phyloP scores from a whole-genome alignment of 2,329 filamentous ascomycete genomes.

The Penicillium sp. region DNA sequence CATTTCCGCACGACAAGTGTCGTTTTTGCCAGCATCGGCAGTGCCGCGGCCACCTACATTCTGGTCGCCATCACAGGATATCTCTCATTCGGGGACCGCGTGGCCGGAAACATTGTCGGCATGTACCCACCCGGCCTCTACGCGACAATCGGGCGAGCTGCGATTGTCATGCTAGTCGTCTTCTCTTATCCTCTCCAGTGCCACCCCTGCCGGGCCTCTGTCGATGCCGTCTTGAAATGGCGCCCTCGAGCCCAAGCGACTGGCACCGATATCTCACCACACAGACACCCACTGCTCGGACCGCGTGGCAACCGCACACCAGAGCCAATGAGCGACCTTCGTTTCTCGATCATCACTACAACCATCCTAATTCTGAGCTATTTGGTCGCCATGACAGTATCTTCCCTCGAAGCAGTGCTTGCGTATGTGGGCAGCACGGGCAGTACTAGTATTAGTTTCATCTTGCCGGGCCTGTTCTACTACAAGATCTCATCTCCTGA shows the following conservation, averaged over 20 bases:
- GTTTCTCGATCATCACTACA: constrained; percentile 86
- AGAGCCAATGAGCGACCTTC: constrained; percentile 71
- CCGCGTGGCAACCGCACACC: constrained; percentile 41
- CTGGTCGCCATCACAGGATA: constrained; percentile 94
- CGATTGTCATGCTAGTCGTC: constrained; percentile 91
- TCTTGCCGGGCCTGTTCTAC: constrained; percentile 91
- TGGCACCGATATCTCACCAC: constrained; percentile 41
- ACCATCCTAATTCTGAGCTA: constrained; percentile 79
- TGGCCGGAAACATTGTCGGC: constrained; percentile 86
- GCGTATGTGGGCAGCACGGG: constrained; percentile 95
- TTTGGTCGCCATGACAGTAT: constrained; percentile 82
- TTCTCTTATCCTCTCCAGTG: constrained; percentile 95
- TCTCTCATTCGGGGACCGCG: constrained; percentile 84
- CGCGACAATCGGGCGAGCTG: constrained; percentile 87
- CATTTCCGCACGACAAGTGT: constrained; percentile 73
- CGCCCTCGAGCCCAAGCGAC: constrained; percentile 51
- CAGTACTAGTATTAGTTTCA: constrained; percentile 93
- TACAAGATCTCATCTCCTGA: constrained; percentile 96
- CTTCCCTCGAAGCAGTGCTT: constrained; percentile 80
- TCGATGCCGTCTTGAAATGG: constrained; percentile 94
- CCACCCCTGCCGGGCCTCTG: constrained; percentile 89
- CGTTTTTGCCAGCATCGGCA: constrained; percentile 76
- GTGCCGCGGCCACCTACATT: constrained; percentile 79
- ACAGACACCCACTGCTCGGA: constrained; percentile 41
- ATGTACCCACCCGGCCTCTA: constrained; percentile 78